Conservation (phyloP, 2,329 filamentous ascomycete genomes). For the Alternaria longipes region DNA sequence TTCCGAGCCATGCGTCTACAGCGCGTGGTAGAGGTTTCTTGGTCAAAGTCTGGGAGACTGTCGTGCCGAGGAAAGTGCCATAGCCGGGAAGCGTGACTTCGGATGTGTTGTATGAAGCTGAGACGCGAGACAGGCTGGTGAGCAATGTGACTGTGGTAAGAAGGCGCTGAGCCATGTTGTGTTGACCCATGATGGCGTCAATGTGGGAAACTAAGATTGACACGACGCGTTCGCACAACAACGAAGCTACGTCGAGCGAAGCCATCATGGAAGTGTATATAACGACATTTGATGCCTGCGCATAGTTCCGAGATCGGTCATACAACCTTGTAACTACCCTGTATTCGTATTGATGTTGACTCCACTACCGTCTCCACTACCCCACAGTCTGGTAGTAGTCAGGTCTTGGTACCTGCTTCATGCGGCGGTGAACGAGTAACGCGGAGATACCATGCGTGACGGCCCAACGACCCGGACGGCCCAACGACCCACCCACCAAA, state of each 20-base stretch:
- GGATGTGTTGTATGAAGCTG: neutral
- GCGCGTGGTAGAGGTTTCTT: conserved; percentile 44
- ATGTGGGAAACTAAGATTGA: neutral
- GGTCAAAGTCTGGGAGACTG: conserved; percentile 48
- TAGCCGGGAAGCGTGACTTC: conserved; percentile 47
- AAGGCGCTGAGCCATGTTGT: conserved; percentile 3
- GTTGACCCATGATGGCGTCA: conserved; percentile 12
- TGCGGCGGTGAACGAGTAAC: neutral
- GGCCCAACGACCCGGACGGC: too few relatives aligned
- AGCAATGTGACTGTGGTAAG: conserved; percentile 8
- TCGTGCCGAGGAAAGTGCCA: conserved; percentile 51
- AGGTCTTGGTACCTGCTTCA: conserved; percentile 16
- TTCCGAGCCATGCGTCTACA: conserved; percentile 59
- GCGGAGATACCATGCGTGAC: too few relatives aligned
- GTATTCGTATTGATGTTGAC: neutral
- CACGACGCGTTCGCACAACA: neutral
- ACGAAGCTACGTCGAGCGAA: neutral
- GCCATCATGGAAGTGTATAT: neutral
- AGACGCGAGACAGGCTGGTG: neutral
- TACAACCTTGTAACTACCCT: neutral
- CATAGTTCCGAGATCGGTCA: conserved; percentile 11
- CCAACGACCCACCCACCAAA: too few relatives aligned
- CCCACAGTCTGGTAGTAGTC: neutral
- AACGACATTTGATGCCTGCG: neutral
- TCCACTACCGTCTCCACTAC: neutral